Evolutionary conservation across 2,329 filamentous ascomycete genomes (phyloP), one percentile per base, ranked within the genome.

Genomic region (Gnomoniopsis smithogilvyi): DNA sequence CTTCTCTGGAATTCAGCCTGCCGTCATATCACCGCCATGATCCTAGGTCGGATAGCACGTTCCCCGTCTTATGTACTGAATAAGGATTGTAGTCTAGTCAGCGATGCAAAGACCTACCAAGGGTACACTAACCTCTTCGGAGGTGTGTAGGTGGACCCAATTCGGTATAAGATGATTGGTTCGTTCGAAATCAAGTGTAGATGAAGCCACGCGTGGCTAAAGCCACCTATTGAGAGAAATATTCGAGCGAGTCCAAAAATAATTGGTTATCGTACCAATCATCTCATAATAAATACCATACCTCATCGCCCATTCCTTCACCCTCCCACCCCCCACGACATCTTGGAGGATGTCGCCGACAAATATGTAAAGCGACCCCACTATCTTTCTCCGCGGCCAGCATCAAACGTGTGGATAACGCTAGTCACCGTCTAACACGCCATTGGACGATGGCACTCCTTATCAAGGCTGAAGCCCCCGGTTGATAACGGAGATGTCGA

Each of bases 331-430:
- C 36, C 11, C 11, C 12, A 38, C 36, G 36, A 38, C 4, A 14
- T n/a, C 50, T 38, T 19, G 43, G 43, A 30, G 26, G 26, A 30
- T 30, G 26, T 30, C 26, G 43, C 43, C 43, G 43, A 11, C 17
- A 8, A n/a, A 15, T 46, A 2, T 15, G 14, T 19, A 19, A 15
- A 30, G 41, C 48, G 43, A 33, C 21, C 6, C 45, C 45, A 24
- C 48, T 43, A 54, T 58, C 56, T 59, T 54, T 59, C 56, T 59
- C 56, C 56, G 56, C 56, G 56, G 56, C 49, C 30, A 48, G 50
- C 33, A 47, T 49, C 34, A 38, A 24, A n/a, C 8, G 30, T 45
- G 56, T 59, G 56, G 56, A 49, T 59, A 54, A 43, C 21, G 56
- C 56, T 59, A 59, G 34, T 2, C 24, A 43, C 47, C 34, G 41